Conservation (phyloP, 306 rosid genomes). For the Prosopis cineraria region DNA sequence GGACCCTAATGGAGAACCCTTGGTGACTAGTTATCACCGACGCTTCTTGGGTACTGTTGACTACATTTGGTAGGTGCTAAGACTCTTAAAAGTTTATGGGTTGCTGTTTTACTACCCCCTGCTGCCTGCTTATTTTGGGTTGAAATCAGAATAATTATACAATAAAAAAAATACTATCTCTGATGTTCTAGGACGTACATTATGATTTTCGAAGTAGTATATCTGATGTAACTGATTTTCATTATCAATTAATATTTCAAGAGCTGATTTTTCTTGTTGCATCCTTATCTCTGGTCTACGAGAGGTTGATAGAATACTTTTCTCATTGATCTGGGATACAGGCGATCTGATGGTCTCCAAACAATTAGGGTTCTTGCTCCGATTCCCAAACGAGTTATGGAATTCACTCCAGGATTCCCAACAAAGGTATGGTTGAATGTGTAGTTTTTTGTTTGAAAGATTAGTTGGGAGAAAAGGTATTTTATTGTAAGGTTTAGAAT, state of each 20-base stretch:
- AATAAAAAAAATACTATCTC: conserved; percentile 6
- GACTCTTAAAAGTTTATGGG: conserved; percentile 24
- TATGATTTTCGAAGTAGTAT: background rate
- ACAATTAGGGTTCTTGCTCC: conserved; percentile 90
- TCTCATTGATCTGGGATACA: conserved; percentile 36
- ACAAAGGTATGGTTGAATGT: conserved; percentile 63
- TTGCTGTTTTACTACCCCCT: conserved; percentile 9
- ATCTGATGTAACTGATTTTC: conserved; percentile 3
- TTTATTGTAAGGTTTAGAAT: conserved; percentile 2
- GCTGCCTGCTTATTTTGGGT: conserved; percentile 28
- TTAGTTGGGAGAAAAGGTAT: conserved; percentile 24
- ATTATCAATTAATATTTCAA: conserved; percentile 10
- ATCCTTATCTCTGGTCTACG: conserved; percentile 18
- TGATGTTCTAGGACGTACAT: conserved; percentile 24
- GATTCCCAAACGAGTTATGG: conserved; percentile 76
- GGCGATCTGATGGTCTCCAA: conserved; percentile 93
- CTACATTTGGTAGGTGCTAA: conserved; percentile 79
- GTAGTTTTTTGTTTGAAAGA: conserved; percentile 9
- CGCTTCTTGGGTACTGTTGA: conserved; percentile 87
- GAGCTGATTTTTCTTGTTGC: conserved; percentile 5
- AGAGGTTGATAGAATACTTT: conserved; percentile 23
- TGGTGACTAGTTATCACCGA: conserved; percentile 77
- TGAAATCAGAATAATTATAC: background rate
- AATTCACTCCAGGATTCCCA: conserved; percentile 81
- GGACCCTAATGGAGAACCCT: conserved; percentile 84